These are phyloP conservation scores for Pisolithus orientalis DNA, from an alignment of 768 basidiomycete genomes.

Conservation along the genomic window DNA sequence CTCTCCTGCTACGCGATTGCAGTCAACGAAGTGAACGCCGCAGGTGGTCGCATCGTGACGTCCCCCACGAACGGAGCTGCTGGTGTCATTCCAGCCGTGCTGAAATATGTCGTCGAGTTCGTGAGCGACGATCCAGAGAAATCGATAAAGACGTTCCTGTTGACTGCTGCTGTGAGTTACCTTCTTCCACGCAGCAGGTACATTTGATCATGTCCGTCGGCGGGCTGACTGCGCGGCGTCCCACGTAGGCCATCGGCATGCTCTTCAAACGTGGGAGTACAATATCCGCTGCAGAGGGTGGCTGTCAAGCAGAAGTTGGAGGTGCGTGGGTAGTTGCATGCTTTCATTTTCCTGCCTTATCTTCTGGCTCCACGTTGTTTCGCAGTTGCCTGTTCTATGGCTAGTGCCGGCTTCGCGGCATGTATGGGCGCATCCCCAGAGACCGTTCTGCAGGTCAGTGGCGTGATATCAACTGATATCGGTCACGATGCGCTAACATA, in stretches of 20 bases:
- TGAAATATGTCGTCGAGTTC: slow-evolving; percentile 91
- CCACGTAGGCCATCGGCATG: slow-evolving; percentile 78
- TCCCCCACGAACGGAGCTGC: slow-evolving; percentile 92
- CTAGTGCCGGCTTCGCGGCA: slow-evolving; percentile 87
- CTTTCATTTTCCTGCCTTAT: not conserved
- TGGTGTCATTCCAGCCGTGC: slow-evolving; percentile 87
- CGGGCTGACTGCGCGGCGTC: slow-evolving; percentile 7
- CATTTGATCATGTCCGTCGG: not conserved
- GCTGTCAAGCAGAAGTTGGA: slow-evolving; percentile 93
- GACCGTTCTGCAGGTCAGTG: slow-evolving; percentile 64
- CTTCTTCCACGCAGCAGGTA: not conserved
- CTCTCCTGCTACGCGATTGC: slow-evolving; percentile 92
- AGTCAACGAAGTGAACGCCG: slow-evolving; percentile 92
- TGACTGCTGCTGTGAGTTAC: slow-evolving; percentile 73
- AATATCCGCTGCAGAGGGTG: slow-evolving; percentile 93
- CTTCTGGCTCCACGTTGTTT: not conserved
- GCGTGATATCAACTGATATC: not conserved
- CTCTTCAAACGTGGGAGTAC: slow-evolving; percentile 96
- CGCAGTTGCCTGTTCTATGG: slow-evolving; percentile 92
- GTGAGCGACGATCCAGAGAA: slow-evolving; percentile 88
- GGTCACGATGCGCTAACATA: not conserved
- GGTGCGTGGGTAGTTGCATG: slow-evolving; percentile 36
- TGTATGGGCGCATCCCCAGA: slow-evolving; percentile 90
- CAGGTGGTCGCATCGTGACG: slow-evolving; percentile 91
- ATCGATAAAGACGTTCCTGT: slow-evolving; percentile 80